Evolutionary conservation across 2,329 filamentous ascomycete genomes (phyloP).

Genomic region (Colletotrichum caudatum): DNA sequence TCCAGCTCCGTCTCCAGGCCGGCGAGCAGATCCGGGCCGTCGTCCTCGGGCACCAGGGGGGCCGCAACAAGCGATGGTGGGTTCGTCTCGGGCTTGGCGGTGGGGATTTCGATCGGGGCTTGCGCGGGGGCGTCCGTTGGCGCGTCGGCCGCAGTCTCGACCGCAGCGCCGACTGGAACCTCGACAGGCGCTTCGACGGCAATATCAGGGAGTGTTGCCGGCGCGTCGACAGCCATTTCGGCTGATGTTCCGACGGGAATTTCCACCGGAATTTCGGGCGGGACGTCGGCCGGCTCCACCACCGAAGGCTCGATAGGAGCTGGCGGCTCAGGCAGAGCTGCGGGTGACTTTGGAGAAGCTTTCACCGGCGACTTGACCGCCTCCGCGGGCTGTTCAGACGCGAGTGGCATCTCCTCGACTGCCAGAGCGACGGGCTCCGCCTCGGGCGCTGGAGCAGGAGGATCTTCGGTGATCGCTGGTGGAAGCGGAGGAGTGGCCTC

Average conservation of each 20-base stretch:
- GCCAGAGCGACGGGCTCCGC: slow-evolving; percentile 1
- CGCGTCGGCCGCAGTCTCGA: not conserved
- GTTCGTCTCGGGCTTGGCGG: slow-evolving; percentile 22
- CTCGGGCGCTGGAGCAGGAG: slow-evolving; percentile 10
- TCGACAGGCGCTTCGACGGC: not conserved
- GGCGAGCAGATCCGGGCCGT: slow-evolving; percentile 40
- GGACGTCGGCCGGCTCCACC: slow-evolving; percentile 15
- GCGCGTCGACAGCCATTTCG: not conserved
- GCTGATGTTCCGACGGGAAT: not conserved
- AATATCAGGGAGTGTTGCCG: not conserved
- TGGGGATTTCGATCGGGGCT: slow-evolving; percentile 8
- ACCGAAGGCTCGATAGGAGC: slow-evolving; percentile 20
- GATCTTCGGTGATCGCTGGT: slow-evolving; percentile 5
- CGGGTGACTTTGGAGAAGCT: slow-evolving; percentile 22
- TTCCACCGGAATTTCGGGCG: slow-evolving; percentile 15
- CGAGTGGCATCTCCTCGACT: slow-evolving; percentile 3
- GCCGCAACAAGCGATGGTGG: slow-evolving; percentile 5
- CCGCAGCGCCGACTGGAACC: not conserved
- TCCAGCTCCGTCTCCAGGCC: slow-evolving; percentile 41
- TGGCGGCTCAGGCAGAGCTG: not conserved
- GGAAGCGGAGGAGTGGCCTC: not conserved
- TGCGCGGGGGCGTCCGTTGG: slow-evolving; percentile 7
- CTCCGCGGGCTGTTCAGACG: slow-evolving; percentile 3
- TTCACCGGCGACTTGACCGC: slow-evolving; percentile 21
- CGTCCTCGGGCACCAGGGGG: slow-evolving; percentile 19